These are phyloP conservation scores for Geranium brycei DNA, from an alignment of 345 rosid genomes.

Conservation along the genomic window DNA sequence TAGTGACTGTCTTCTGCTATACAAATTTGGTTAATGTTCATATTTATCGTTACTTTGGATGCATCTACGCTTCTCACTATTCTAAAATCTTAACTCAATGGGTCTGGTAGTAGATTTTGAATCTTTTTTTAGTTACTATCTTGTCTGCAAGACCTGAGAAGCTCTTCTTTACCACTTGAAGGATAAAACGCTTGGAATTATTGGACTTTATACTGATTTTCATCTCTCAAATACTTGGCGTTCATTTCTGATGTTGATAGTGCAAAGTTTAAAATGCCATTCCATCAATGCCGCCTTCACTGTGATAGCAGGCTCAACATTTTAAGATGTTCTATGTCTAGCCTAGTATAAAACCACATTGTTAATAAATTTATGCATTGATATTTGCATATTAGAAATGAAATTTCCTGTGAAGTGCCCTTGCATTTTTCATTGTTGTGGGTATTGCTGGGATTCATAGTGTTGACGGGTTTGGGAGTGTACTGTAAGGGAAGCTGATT, in stretches of 20 bases:
- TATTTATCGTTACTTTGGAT: not conserved
- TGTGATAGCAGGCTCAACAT: constrained; percentile 19
- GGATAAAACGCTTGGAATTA: too few relatives aligned
- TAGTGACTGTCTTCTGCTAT: not conserved
- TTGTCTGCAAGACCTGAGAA: too few relatives aligned
- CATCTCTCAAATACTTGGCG: not conserved
- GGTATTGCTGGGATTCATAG: constrained; percentile 19
- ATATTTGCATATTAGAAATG: constrained; percentile 19
- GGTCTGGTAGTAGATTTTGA: not conserved
- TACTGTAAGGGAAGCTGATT: constrained; percentile 56
- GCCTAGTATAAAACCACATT: constrained; percentile 16
- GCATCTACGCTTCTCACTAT: not conserved
- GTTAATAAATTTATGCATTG: constrained; percentile 13
- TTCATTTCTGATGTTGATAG: constrained; percentile 23
- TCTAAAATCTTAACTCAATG: not conserved
- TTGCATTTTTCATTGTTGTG: constrained; percentile 28
- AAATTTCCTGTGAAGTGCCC: constrained; percentile 23
- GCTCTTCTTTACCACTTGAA: too few relatives aligned
- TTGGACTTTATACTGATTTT: too few relatives aligned
- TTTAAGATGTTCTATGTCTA: not conserved
- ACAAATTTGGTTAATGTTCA: not conserved
- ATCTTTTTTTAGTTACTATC: too few relatives aligned
- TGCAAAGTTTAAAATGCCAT: constrained; percentile 22
- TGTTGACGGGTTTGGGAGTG: constrained; percentile 77
- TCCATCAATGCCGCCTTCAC: constrained; percentile 49